Percentiles rank a stretch among this genome's conserved stretches.
Evolutionary conservation across 305 asterid species (phyloP).

Genomic region (Plantago coronopus): DNA sequence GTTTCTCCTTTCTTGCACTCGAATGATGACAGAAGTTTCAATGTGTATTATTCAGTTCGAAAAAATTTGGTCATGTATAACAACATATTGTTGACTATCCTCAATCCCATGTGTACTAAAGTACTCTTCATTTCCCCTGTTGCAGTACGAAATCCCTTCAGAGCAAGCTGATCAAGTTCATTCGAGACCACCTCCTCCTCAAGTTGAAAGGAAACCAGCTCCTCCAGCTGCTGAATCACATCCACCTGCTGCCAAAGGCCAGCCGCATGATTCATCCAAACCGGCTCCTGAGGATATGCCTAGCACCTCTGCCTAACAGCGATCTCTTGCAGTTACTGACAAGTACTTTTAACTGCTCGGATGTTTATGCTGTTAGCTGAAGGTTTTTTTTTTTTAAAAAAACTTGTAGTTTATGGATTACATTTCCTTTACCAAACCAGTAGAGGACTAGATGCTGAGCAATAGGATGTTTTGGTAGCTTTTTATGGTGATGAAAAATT

Average conservation of each 20-base stretch:
- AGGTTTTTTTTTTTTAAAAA: no score
- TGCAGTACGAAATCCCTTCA: conserved; percentile 60
- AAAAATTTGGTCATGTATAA: no score
- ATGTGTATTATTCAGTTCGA: background rate
- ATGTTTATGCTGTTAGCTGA: conserved; percentile 5
- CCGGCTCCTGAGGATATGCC: conserved; percentile 38
- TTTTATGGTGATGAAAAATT: conserved; percentile 15
- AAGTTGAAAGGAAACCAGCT: conserved; percentile 38
- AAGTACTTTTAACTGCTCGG: conserved; percentile 15
- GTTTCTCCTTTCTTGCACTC: no score
- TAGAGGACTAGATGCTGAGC: conserved; percentile 4
- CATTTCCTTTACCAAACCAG: no score
- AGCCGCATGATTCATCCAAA: conserved; percentile 21
- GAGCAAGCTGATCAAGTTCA: conserved; percentile 49
- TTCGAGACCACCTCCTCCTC: conserved; percentile 43
- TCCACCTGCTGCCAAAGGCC: conserved; percentile 19
- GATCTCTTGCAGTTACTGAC: background rate
- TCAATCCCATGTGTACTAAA: no score
- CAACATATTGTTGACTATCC: no score
- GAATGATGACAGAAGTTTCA: no score
- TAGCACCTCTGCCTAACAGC: conserved; percentile 52
- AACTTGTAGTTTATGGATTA: no score
- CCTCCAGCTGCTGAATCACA: conserved; percentile 4
- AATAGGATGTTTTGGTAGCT: conserved; percentile 10
- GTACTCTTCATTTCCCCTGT: background rate